Base-by-base conservation (phyloP, 306 rosid species). In the Mimosa pudica region DNA sequence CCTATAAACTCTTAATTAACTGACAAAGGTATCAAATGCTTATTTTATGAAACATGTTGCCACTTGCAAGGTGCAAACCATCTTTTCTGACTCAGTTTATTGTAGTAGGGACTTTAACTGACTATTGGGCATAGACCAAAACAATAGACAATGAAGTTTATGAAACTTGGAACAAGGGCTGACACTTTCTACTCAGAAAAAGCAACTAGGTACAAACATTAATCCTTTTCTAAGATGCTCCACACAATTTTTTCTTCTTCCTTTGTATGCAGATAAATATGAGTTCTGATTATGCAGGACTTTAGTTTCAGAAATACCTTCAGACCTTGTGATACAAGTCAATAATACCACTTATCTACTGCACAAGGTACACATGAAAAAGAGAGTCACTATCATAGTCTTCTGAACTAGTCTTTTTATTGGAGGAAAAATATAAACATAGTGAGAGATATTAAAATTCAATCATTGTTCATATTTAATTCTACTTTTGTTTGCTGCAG, bases 131-230 rank as follows among this genome's bases (percentile, higher is more conserved):
- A 71, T 66, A 82, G 80, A 68, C 55, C 76, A 73, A 61, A 70
- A 18, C 38, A 47, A 82, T 51, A 71, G 73, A 86, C 38, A 68
- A 95, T 95, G 99, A 95, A 95, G 97, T 95, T 90, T 82, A 93
- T 95, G 99, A 95, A 95, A 90, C 86, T 95, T 87, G 99, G 99
- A 73, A 91, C 94, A 62, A 90, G 91, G 88, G 92, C 91, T 2
- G 98, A 95, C 80, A 93, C 96, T 81, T 95, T 95, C 90, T 85
- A 87, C 82, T 84, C 92, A 10, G 94, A 93, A 88, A 90, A 90
- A 88, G 96, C 98, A 73, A 90, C 93, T 74, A 95, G 99, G 99
- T 93, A 85, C 66, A 73, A 74, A 58, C n/a, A 70, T 47, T 38
- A 5, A 77, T 38, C 51, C 67, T 64, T 55, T 48, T 64, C 68